phyloP scores from a whole-genome alignment of 2,329 filamentous ascomycete genomes.

The Fusarium cicatricum region DNA sequence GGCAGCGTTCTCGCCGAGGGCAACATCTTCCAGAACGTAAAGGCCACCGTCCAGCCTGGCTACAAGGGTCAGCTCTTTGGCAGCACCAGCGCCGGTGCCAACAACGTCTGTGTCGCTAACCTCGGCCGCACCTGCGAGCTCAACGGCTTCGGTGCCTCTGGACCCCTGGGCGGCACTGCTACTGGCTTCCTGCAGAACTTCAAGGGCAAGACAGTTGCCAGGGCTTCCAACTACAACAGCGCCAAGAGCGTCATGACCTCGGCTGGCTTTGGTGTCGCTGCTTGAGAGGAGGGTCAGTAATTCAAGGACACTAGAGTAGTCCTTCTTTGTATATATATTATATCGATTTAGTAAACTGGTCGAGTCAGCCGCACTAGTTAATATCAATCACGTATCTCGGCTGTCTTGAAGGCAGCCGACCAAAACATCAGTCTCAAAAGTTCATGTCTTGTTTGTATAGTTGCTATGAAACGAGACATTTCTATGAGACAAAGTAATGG shows the following conservation, averaged over 20 bases:
- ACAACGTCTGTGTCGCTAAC: constrained; percentile 51
- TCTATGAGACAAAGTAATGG: neutral
- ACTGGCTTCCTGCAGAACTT: constrained; percentile 60
- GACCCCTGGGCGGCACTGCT: constrained; percentile 51
- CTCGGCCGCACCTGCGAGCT: constrained; percentile 60
- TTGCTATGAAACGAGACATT: neutral
- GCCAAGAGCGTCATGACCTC: constrained; percentile 49
- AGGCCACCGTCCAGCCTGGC: constrained; percentile 49
- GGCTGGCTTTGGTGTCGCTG: constrained; percentile 57
- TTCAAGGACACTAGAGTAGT: constrained; percentile 6
- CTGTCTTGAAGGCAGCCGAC: neutral
- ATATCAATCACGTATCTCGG: constrained; percentile 20
- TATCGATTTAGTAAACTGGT: constrained; percentile 21
- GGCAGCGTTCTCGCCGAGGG: constrained; percentile 63
- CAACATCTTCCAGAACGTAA: constrained; percentile 65
- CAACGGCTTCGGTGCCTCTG: constrained; percentile 57
- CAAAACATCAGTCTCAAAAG: neutral
- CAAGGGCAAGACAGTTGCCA: constrained; percentile 60
- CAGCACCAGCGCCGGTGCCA: constrained; percentile 44
- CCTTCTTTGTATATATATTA: constrained; percentile 34
- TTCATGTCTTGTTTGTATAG: neutral
- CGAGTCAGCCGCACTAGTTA: constrained; percentile 10
- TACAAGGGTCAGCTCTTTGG: constrained; percentile 47
- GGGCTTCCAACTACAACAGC: constrained; percentile 48
- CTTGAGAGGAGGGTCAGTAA: neutral